Evolutionary conservation across 139 green algal genomes (phyloP).

Genomic region (Chlorella sorokiniana): DNA sequence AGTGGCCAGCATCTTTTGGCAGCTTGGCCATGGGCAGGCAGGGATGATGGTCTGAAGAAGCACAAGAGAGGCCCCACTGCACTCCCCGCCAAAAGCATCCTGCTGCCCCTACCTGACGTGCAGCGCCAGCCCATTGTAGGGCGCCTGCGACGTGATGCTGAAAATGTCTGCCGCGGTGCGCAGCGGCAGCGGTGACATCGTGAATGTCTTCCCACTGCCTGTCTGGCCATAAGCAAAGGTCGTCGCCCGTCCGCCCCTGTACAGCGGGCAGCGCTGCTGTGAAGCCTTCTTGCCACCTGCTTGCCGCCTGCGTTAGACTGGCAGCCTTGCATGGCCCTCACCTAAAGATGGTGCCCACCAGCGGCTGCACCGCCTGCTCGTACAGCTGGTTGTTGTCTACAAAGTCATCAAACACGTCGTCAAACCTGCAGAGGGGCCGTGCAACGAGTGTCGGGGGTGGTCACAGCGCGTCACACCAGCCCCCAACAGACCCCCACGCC

Average conservation of each 20-base stretch:
- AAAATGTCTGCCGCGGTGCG: conserved; percentile 90
- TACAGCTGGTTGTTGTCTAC: conserved; percentile 96
- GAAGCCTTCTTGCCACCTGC: background rate
- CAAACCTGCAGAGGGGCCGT: conserved; percentile 68
- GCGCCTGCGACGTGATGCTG: conserved; percentile 54
- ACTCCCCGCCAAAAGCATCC: no score
- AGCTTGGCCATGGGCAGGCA: no score
- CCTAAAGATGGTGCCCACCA: conserved; percentile 92
- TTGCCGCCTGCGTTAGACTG: no score
- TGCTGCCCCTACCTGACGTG: conserved; percentile 24
- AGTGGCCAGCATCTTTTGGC: background rate
- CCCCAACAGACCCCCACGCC: background rate
- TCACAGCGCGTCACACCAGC: no score
- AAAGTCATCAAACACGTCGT: conserved; percentile 88
- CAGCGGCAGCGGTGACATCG: conserved; percentile 93
- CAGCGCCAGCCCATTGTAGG: conserved; percentile 55
- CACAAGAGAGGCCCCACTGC: no score
- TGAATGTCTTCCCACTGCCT: conserved; percentile 96
- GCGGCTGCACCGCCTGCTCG: conserved; percentile 80
- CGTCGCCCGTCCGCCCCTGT: conserved; percentile 77
- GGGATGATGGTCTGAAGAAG: no score
- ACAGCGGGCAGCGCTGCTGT: background rate
- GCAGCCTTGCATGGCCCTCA: background rate
- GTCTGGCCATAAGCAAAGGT: conserved; percentile 99
- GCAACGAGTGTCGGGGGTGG: background rate